phyloP scores from a whole-genome alignment of 257 asterid genomes.

The Gardenia jasminoides region DNA sequence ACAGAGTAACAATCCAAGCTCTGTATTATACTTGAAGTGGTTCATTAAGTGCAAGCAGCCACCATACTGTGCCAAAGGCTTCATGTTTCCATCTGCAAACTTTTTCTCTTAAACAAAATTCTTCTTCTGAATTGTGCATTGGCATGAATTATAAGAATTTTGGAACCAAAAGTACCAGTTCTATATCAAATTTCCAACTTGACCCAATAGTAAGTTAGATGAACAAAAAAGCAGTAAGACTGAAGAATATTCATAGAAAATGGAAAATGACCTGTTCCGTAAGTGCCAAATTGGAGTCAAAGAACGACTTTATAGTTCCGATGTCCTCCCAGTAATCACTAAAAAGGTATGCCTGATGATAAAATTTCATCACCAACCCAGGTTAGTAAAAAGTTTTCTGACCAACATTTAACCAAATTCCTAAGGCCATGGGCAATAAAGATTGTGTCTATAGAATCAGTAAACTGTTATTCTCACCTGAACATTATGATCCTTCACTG shows the following conservation, averaged over 20 bases:
- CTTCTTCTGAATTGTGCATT: neutral
- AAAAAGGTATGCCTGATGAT: slow-evolving; percentile 70
- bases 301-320: slow-evolving; percentile 87
- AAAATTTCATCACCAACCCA: slow-evolving; percentile 21
- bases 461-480: slow-evolving; percentile 48
- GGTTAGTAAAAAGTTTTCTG: neutral
- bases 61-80: neutral
- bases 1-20: neutral
- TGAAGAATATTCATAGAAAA: neutral
- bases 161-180: neutral
- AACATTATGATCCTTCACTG: slow-evolving; percentile 78
- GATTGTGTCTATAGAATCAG: neutral
- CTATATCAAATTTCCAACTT: neutral
- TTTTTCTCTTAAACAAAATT: neutral
- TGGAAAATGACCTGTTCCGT: slow-evolving; percentile 63
- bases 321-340: slow-evolving; percentile 97
- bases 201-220: neutral
- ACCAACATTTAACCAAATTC: neutral
- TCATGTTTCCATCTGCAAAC: neutral
- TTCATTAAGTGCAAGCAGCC: neutral
- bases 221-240: neutral
- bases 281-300: slow-evolving; percentile 90
- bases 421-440: slow-evolving; percentile 6
- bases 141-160: neutral
- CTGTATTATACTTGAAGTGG: too few relatives aligned